These are phyloP conservation scores for Filosporella fistucella DNA, from an alignment of 495 filamentous ascomycete species.

Conservation along the genomic window DNA sequence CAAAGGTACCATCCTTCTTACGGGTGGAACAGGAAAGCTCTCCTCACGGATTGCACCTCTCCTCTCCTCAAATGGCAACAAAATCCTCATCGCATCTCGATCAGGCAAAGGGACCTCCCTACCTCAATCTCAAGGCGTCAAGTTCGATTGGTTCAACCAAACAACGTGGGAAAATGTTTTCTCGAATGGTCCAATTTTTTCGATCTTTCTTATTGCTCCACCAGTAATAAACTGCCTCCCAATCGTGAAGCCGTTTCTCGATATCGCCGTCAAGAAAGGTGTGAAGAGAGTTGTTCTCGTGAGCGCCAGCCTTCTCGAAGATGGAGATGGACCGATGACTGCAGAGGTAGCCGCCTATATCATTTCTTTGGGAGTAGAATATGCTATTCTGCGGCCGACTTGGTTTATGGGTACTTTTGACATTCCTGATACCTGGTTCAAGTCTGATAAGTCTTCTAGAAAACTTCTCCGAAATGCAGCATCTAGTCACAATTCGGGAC, in stretches of 20 bases:
- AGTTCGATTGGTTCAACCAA: constrained; percentile 44
- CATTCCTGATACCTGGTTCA: neutral
- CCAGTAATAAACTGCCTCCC: constrained; percentile 27
- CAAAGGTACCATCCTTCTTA: constrained; percentile 34
- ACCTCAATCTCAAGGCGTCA: constrained; percentile 22
- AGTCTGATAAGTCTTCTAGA: constrained; percentile 13
- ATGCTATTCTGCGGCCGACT: constrained; percentile 18
- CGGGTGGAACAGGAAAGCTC: constrained; percentile 45
- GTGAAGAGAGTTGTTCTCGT: constrained; percentile 40
- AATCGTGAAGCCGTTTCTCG: constrained; percentile 36
- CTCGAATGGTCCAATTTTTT: constrained; percentile 16
- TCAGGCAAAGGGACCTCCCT: constrained; percentile 14
- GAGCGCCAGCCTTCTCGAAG: constrained; percentile 32
- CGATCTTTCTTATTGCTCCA: constrained; percentile 35
- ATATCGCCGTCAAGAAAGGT: constrained; percentile 26
- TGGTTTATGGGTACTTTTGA: constrained; percentile 22
- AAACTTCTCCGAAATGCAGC: constrained; percentile 27
- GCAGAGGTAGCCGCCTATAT: constrained; percentile 36
- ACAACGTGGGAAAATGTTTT: constrained; percentile 34
- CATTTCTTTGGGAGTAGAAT: constrained; percentile 32
- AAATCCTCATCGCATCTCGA: constrained; percentile 37
- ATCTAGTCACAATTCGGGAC: constrained; percentile 29
- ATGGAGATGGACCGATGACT: constrained; percentile 32
- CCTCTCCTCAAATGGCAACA: constrained; percentile 25
- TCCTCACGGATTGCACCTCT: constrained; percentile 35